phyloP scores from a whole-genome alignment of 345 rosid species.

The Salix purpurea region DNA sequence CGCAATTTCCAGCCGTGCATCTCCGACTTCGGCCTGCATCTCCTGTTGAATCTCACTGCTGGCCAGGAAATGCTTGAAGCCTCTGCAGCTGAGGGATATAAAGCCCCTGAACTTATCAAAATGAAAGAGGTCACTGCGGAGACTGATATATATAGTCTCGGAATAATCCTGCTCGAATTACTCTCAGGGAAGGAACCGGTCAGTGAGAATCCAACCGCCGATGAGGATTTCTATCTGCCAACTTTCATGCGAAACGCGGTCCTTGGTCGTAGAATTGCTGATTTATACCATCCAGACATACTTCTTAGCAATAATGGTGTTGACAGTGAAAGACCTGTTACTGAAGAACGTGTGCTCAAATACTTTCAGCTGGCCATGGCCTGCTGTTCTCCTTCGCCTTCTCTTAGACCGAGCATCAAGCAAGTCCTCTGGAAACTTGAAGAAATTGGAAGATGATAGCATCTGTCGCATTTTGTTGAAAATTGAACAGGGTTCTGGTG shows the following conservation, averaged over 20 bases:
- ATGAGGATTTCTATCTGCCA: constrained; percentile 63
- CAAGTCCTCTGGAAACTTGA: constrained; percentile 68
- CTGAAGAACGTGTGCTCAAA: constrained; percentile 58
- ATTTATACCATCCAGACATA: constrained; percentile 62
- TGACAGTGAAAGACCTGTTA: constrained; percentile 30
- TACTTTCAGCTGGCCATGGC: constrained; percentile 77
- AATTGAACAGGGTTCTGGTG: constrained; percentile 7
- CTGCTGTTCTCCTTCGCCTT: constrained; percentile 85
- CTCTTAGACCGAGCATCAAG: constrained; percentile 65
- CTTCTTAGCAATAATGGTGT: constrained; percentile 33
- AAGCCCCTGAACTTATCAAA: constrained; percentile 89
- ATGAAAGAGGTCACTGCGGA: constrained; percentile 64
- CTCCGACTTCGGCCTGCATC: constrained; percentile 67
- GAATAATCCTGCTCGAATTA: constrained; percentile 74
- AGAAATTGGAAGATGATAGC: constrained; percentile 46
- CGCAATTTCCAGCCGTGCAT: constrained; percentile 46
- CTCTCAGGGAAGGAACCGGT: constrained; percentile 69
- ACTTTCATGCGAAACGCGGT: constrained; percentile 58
- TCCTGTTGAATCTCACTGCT: constrained; percentile 55
- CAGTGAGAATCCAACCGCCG: constrained; percentile 55
- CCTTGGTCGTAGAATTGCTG: constrained; percentile 52
- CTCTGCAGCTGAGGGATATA: constrained; percentile 75
- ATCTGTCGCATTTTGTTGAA: constrained; percentile 2
- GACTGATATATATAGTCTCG: constrained; percentile 74
- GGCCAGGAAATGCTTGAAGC: constrained; percentile 80